These are phyloP conservation scores for Picochlorum sp. DNA, from an alignment of 139 green algal genomes.

Conservation along the genomic window DNA sequence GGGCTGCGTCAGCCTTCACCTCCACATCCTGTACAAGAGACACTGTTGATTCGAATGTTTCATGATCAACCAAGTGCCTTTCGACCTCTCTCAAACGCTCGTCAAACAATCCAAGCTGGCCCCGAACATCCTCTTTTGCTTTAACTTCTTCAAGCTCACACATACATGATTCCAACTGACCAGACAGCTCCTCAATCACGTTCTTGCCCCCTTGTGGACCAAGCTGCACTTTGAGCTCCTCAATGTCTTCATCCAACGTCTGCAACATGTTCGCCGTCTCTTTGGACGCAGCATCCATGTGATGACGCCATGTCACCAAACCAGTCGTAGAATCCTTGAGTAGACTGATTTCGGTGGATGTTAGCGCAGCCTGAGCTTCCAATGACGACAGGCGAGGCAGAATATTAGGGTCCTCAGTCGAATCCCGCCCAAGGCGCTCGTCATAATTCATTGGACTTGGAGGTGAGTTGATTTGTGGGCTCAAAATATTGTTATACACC, in stretches of 20 bases:
- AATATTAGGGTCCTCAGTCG: background rate
- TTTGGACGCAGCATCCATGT: slow-evolving; percentile 2
- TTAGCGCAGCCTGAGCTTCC: slow-evolving; percentile 2
- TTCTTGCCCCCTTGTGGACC: background rate
- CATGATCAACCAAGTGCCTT: background rate
- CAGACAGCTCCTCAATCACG: background rate
- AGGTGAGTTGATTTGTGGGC: background rate
- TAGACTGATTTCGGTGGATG: background rate
- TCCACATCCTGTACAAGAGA: slow-evolving; percentile 4
- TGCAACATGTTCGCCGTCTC: slow-evolving; percentile 3
- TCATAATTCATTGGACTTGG: slow-evolving; percentile 4
- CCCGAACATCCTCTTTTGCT: background rate
- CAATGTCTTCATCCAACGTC: background rate
- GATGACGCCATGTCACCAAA: background rate
- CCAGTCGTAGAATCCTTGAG: background rate
- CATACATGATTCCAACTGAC: background rate
- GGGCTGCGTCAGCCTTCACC: background rate
- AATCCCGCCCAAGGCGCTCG: background rate
- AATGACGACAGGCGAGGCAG: background rate
- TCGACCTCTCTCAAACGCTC: slow-evolving; percentile 5
- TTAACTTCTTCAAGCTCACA: background rate
- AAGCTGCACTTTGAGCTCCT: slow-evolving; percentile 5
- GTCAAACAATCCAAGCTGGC: background rate
- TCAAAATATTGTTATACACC: slow-evolving; percentile 5
- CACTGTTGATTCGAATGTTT: background rate